Conservation (phyloP, 371 early-diverging fungal genomes). For the Nematocida minor region DNA sequence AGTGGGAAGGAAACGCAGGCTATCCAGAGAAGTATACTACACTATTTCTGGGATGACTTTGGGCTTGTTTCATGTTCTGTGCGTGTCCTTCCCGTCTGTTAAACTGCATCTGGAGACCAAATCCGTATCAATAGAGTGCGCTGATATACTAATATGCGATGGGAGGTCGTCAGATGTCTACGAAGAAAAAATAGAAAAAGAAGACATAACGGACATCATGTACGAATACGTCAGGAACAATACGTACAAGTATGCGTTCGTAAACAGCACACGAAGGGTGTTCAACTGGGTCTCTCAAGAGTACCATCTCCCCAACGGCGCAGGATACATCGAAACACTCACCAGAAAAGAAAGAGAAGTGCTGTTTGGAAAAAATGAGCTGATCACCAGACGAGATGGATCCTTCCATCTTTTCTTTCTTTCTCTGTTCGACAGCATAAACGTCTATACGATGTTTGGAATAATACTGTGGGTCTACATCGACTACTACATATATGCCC, state of each 20-base stretch:
- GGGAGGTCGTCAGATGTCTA: conserved; percentile 20
- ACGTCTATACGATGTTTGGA: conserved; percentile 55
- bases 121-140: conserved; percentile 8
- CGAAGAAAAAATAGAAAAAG: conserved; percentile 22
- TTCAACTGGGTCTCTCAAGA: conserved; percentile 14
- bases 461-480: conserved; percentile 53
- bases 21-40: conserved; percentile 68
- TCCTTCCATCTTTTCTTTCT: conserved; percentile 39
- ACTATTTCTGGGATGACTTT: conserved; percentile 44
- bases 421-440: conserved; percentile 18
- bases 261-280: neutral
- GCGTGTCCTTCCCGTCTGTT: conserved; percentile 32
- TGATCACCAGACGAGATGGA: neutral
- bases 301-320: neutral
- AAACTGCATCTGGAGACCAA: conserved; percentile 35
- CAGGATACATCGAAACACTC: neutral
- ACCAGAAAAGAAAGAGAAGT: conserved; percentile 50
- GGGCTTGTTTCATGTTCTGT: conserved; percentile 55
- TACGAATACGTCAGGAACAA: conserved; percentile 27
- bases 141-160: conserved; percentile 36
- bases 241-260: neutral
- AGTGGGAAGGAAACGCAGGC: conserved; percentile 67
- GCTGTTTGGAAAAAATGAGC: conserved; percentile 60
- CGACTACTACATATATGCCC: conserved; percentile 57
- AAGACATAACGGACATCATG: conserved; percentile 19